Evolutionary conservation across 768 basidiomycete species (phyloP).

Genomic region (Gloeophyllum trabeum): DNA sequence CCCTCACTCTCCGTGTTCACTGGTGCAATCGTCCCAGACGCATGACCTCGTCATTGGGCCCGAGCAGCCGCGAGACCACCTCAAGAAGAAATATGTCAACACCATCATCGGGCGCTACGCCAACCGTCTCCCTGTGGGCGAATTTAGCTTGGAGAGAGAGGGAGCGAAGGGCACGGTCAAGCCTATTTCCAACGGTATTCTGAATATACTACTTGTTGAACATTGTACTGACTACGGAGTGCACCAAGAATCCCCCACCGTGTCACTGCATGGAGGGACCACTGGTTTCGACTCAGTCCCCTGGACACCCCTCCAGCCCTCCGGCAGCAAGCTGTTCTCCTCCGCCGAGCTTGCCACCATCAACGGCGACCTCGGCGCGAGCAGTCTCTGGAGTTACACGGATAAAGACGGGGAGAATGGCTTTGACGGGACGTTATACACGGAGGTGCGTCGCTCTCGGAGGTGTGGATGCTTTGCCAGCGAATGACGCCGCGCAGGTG

Average conservation of each 20-base stretch:
- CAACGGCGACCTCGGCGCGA: constrained; percentile 16
- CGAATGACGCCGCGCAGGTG: too few relatives aligned
- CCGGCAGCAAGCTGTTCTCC: constrained; percentile 35
- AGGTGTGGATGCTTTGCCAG: too few relatives aligned
- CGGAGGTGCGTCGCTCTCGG: constrained; percentile 46
- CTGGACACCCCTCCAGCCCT: constrained; percentile 34
- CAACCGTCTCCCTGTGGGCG: constrained; percentile 58
- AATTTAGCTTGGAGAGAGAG: constrained; percentile 31
- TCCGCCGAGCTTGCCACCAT: constrained; percentile 38
- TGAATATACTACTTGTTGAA: background rate
- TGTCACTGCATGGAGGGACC: constrained; percentile 67
- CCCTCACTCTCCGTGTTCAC: background rate
- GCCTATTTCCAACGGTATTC: constrained; percentile 10
- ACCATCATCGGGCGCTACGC: constrained; percentile 64
- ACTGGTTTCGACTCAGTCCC: constrained; percentile 47
- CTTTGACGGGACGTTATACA: constrained; percentile 46
- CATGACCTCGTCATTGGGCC: constrained; percentile 74
- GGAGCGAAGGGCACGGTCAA: constrained; percentile 37
- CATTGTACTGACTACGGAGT: background rate
- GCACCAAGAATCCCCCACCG: constrained; percentile 18
- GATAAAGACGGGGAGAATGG: constrained; percentile 65
- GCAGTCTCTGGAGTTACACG: constrained; percentile 43
- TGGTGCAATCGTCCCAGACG: constrained; percentile 33
- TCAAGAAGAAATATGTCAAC: constrained; percentile 57
- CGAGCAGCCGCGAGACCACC: constrained; percentile 47